Conservation (phyloP, 2,329 filamentous ascomycete genomes). For the Penicillium sp. region DNA sequence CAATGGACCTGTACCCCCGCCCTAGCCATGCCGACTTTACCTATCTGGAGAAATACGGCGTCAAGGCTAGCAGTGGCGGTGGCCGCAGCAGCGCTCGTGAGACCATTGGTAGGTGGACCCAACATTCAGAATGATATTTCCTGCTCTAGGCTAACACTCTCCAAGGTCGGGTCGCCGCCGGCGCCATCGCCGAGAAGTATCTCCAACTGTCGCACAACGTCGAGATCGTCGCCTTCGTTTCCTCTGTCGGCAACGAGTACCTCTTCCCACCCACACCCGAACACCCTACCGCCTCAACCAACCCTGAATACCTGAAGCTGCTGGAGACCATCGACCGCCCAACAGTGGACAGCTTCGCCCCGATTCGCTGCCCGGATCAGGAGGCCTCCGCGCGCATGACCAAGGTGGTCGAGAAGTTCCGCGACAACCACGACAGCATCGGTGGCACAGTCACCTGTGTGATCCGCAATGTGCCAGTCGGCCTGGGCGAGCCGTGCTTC, state of each 20-base stretch:
- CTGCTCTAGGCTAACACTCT: background rate
- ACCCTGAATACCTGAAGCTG: conserved; percentile 75
- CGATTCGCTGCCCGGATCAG: conserved; percentile 78
- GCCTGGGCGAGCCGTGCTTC: conserved; percentile 90
- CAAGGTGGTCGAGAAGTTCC: conserved; percentile 70
- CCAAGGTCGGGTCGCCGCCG: conserved; percentile 75
- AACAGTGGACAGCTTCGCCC: conserved; percentile 78
- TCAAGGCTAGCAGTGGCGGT: conserved; percentile 86
- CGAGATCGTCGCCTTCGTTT: conserved; percentile 87
- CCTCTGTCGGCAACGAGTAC: conserved; percentile 75
- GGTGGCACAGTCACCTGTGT: conserved; percentile 94
- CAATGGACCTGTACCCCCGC: conserved; percentile 87
- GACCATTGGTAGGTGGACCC: conserved; percentile 68
- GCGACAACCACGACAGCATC: conserved; percentile 79
- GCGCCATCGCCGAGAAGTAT: conserved; percentile 92
- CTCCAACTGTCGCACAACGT: conserved; percentile 74
- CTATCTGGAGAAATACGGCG: conserved; percentile 94
- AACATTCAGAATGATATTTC: background rate
- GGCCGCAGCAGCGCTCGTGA: conserved; percentile 89
- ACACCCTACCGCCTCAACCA: conserved; percentile 66
- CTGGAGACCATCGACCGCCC: conserved; percentile 69
- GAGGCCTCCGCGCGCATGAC: conserved; percentile 69
- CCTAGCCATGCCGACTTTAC: conserved; percentile 96
- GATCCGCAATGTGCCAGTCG: conserved; percentile 78
- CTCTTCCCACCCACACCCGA: conserved; percentile 69